Base-by-base conservation (phyloP, 2,329 filamentous ascomycete genomes). In the Penicillium janthinellum region DNA sequence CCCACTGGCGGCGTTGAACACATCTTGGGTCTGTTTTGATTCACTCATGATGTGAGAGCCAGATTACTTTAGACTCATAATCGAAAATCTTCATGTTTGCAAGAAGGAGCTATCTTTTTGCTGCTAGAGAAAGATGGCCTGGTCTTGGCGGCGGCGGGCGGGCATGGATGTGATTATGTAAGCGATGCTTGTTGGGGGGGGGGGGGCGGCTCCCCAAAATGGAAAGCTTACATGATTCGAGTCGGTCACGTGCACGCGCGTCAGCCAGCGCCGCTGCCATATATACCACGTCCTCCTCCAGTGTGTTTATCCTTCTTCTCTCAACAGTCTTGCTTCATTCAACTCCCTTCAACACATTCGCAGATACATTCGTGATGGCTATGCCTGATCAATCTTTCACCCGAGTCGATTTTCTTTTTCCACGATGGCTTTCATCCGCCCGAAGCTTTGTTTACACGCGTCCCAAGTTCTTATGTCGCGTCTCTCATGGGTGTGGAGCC, bases 1-100 rank as follows among this genome's bases (percentile, higher is more conserved):
- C 22, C 66, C 64, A 56, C 67, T 67, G 35, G 75, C 73, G 34
- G 69, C 67, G 47, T 70, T 66, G 56, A 79, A 78, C 8, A 72
- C 74, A 57, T 68, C 65, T 54, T 61, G 69, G 34, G 74, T 45
- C 42, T 62, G 56, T 25, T 41, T 59, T 2, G 62, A 49, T 25
- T 71, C 64, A 34, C 64, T 67, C 77, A 78, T 79, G 20, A 58
- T 68, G 47, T 31, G 17, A 35, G 15, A 2, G 2, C 28, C 20
- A 10, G 8, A 5, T 35, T 35, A 20, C 15, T 35, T 10, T 14
- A 15, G 37, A 31, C 6, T 31, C 37, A 34, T 53, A 22, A 28
- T 53, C 22, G 14, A n/a, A 3, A 22, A 31, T 31, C 15, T 8
- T 11, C 15, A n/a, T 31, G 44, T 31, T n/a, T 47, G 44, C 25